Conservation (phyloP, 2,329 filamentous ascomycete species). For the Clarireedia sp. region DNA sequence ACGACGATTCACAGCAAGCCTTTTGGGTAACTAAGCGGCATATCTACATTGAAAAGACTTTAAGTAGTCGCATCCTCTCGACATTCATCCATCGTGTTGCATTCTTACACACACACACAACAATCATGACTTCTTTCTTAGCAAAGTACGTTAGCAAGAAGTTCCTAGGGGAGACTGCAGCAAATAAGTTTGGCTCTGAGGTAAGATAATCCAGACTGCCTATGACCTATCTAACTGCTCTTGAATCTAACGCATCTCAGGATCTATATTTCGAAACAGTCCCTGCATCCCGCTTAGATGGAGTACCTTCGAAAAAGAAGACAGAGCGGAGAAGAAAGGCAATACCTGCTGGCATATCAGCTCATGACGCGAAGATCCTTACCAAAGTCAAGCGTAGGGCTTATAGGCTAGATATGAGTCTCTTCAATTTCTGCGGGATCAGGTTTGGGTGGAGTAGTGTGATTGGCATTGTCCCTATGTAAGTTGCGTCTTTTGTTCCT, state of each 20-base stretch:
- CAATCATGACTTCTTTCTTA: constrained; percentile 44
- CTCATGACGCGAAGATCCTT: constrained; percentile 73
- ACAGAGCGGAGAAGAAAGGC: constrained; percentile 80
- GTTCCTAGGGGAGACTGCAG: constrained; percentile 47
- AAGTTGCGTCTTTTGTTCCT: constrained; percentile 35
- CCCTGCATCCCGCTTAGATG: constrained; percentile 61
- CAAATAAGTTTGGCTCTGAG: constrained; percentile 52
- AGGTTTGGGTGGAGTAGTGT: constrained; percentile 85
- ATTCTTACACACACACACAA: background rate
- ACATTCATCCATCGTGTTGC: background rate
- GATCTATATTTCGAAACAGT: constrained; percentile 87
- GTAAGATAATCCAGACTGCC: constrained; percentile 30
- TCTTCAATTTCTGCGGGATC: constrained; percentile 75
- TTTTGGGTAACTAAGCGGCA: too few species aligned
- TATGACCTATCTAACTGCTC: background rate
- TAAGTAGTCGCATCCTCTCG: background rate
- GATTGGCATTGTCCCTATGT: constrained; percentile 76
- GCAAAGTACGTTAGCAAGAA: constrained; percentile 49
- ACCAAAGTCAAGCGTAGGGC: constrained; percentile 80
- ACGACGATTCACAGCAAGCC: background rate
- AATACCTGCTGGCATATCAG: constrained; percentile 71
- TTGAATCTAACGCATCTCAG: constrained; percentile 36
- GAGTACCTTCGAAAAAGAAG: constrained; percentile 56
- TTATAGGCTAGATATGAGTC: constrained; percentile 74
- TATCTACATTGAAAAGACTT: background rate